Base-by-base conservation (phyloP, 129 eudicot genomes). In the Solidago caesia region DNA sequence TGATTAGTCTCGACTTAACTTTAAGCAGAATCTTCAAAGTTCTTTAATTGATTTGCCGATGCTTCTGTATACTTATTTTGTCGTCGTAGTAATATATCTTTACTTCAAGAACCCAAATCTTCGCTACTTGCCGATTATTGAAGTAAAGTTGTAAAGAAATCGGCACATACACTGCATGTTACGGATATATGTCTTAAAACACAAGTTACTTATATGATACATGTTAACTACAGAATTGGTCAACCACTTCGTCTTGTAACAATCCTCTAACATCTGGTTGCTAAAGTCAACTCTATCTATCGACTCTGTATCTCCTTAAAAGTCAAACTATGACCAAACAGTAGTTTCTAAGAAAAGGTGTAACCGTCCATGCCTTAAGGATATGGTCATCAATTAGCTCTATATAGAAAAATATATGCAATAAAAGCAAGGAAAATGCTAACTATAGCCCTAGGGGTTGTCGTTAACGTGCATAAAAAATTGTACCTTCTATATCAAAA, bases 311-410 rank as follows among this genome's bases (percentile, higher is more conserved):
- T 29, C 44, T 25, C 71, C 47, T 47, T 21, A 45, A 61, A 55
- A 44, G 80, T 75, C 81, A 75, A 33, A 76, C 68, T 55, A 62
- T 16, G 80, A 62, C 77, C 76, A 6, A 74, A 59, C 75, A 62
- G 76, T 81, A 66, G 15, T 13, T 76, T 76, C 43, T 58, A 71
- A 81, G 85, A 67, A 81, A 81, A 82, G 77, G 80, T 72, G 61
- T 59, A 61, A 51, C 29, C 33, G 65, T 41, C 72, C 79, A 65
- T 78, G 78, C 68, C 80, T 80, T 82, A 44, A 77, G 83, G 85
- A 63, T 77, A 46, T 63, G 74, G 88, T 72, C 57, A 82, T 56
- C 72, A 80, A 75, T 39, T 72, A 69, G 63, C 46, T 77, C 73
- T 11, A 80, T 64, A 41, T 47, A 43, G 52, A 42, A 43, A 58